Base-by-base conservation (phyloP, 139 green algal genomes). In the Coelastrella sp. region DNA sequence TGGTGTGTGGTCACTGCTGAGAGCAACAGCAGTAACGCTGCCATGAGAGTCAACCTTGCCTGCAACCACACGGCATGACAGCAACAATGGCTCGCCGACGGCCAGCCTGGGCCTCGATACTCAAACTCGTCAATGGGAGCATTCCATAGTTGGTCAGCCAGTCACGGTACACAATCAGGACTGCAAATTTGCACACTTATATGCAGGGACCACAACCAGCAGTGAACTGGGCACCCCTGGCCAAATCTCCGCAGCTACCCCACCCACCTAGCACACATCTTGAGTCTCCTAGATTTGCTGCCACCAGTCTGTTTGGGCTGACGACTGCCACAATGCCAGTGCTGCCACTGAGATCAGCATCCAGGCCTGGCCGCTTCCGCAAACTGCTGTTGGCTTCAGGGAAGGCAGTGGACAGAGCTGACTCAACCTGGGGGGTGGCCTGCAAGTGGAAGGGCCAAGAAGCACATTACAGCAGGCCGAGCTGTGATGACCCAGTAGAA, bases 1-100 rank as follows among this genome's bases (percentile, higher is more conserved):
- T 11, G 93, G 93, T 13, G 84, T 94, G 90, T 96, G 94, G 73
- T 96, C 94, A 22, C 82, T 91, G n/a, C 78, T 94, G 4, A 96
- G 90, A 17, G 92, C 76, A 20, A 92, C 83, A 5, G 91, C 92
- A 17, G 73, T 74, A 11, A 92, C 90, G 10, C 73, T 83, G 71
- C 90, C 90, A 61, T 65, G 66, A 3, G 14, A 8, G 17, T 84
- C 82, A 22, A 91, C 81, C 91, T 86, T 94, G 92, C 17, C 22
- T 32, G 61, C 60, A 75, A 8, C n/a, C 16, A 91, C 81, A 60
- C 84, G 80, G 73, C 91, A 86, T 94, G 92, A 58, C 22, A 64
- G 61, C 60, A 75, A 8, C 58, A 17, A n/a, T n/a, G n/a, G n/a
- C n/a, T n/a, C n/a, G n/a, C n/a, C n/a, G n/a, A n/a, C n/a, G n/a